Percentiles rank a stretch among this genome's conserved stretches.
Conservation (phyloP, 306 rosid genomes). For the Lathyrus sativus region DNA sequence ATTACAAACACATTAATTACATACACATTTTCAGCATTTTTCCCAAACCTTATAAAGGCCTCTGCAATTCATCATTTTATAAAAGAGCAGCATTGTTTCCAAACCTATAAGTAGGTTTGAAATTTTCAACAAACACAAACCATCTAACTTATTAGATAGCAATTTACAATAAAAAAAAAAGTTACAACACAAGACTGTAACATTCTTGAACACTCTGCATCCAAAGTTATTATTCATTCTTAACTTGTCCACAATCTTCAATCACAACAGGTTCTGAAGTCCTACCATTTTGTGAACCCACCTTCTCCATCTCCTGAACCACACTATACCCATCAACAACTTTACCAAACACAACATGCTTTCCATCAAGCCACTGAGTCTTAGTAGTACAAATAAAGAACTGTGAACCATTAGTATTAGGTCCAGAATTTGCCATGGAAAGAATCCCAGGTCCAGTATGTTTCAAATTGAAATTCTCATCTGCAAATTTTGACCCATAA, state of each 20-base stretch:
- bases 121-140: background rate
- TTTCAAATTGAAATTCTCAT: slow-evolving; percentile 74
- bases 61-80: background rate
- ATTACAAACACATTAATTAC: background rate
- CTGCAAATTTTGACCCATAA: slow-evolving; percentile 65
- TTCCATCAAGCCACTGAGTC: slow-evolving; percentile 83
- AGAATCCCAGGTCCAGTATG: slow-evolving; percentile 82
- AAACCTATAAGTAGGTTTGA: background rate
- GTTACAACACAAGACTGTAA: background rate
- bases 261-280: slow-evolving; percentile 64
- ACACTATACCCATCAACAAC: slow-evolving; percentile 72
- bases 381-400: slow-evolving; percentile 67
- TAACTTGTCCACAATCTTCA: slow-evolving; percentile 77
- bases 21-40: no score
- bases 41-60: no score
- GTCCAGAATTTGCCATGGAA: slow-evolving; percentile 91
- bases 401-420: slow-evolving; percentile 81
- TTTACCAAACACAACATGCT: slow-evolving; percentile 92
- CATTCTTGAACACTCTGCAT: no score
- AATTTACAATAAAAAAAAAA: background rate
- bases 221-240: slow-evolving; percentile 21
- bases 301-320: slow-evolving; percentile 77
- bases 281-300: slow-evolving; percentile 61
- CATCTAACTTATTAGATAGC: no score
- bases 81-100: background rate